These are phyloP conservation scores for Termitomyces bulborhizus DNA, from an alignment of 768 basidiomycete genomes.

Conservation along the genomic window DNA sequence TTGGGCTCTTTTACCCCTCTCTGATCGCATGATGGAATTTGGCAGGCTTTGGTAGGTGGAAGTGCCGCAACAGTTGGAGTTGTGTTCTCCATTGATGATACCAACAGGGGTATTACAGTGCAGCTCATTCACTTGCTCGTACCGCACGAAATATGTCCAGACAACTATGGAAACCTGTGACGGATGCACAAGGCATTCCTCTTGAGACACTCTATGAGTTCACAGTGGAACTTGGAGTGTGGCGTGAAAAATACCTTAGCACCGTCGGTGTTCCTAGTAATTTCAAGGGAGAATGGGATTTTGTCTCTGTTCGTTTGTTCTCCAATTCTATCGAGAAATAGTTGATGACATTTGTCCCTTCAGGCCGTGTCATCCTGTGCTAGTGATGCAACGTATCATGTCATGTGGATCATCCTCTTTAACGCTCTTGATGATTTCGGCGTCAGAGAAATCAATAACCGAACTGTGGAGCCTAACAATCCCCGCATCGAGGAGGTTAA, in stretches of 20 bases:
- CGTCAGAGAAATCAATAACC: conserved; percentile 63
- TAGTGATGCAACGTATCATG: conserved; percentile 86
- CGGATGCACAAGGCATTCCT: conserved; percentile 73
- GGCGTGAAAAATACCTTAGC: conserved; percentile 72
- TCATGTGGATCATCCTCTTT: conserved; percentile 85
- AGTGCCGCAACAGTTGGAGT: conserved; percentile 10
- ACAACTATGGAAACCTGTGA: conserved; percentile 73
- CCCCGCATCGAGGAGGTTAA: conserved; percentile 56
- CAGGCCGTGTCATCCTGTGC: conserved; percentile 58
- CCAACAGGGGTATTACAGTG: conserved; percentile 73
- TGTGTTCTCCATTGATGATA: conserved; percentile 12
- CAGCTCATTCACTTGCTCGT: conserved; percentile 77
- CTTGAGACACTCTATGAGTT: conserved; percentile 55
- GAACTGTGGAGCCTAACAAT: conserved; percentile 29
- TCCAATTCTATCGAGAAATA: not conserved
- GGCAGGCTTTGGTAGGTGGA: conserved; percentile 60
- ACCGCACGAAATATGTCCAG: conserved; percentile 79
- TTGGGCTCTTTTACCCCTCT: not conserved
- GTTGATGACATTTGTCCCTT: conserved; percentile 7
- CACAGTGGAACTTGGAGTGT: conserved; percentile 52
- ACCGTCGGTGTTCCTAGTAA: conserved; percentile 83
- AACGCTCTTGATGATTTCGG: conserved; percentile 83
- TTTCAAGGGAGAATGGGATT: conserved; percentile 86
- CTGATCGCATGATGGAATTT: conserved; percentile 11
- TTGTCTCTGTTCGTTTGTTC: conserved; percentile 48